Evolutionary conservation across 148 eudicot species (phyloP).

Genomic region (Silene latifolia): DNA sequence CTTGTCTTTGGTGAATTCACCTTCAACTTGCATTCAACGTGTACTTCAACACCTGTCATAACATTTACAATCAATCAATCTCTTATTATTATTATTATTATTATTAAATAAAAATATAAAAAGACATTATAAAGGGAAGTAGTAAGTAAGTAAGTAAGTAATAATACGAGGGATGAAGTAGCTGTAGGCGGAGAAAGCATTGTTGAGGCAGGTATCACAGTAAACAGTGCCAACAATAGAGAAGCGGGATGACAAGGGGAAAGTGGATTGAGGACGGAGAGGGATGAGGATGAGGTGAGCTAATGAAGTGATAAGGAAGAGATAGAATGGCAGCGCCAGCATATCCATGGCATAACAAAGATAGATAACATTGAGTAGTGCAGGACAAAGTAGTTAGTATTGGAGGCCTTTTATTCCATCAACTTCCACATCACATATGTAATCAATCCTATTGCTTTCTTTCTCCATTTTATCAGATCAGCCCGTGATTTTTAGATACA

Average conservation of each 20-base stretch:
- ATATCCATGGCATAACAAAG: too few species aligned
- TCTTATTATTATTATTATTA: too few species aligned
- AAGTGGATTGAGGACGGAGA: slow-evolving; percentile 27
- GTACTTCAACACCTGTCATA: slow-evolving; percentile 59
- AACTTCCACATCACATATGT: too few species aligned
- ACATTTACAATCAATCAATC: not conserved
- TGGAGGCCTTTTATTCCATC: too few species aligned
- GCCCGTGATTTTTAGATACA: too few species aligned
- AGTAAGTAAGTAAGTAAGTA: not conserved
- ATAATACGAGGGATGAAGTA: slow-evolving; percentile 50
- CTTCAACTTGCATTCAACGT: slow-evolving; percentile 61
- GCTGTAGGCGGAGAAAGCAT: slow-evolving; percentile 52
- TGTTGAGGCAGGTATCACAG: slow-evolving; percentile 61
- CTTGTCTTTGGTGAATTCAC: slow-evolving; percentile 47
- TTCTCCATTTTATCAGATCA: too few species aligned
- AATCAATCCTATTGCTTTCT: too few species aligned
- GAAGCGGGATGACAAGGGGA: slow-evolving; percentile 32
- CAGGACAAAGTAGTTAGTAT: too few species aligned
- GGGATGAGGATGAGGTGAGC: not conserved
- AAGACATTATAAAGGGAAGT: not conserved
- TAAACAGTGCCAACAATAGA: slow-evolving; percentile 62
- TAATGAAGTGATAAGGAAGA: too few species aligned
- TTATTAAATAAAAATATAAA: too few species aligned
- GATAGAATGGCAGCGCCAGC: too few species aligned
- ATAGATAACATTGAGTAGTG: too few species aligned